Percentiles rank a stretch among this genome's conserved stretches.
Conservation (phyloP, 202 grass and related monocot genomes). For the Carex arenaria region DNA sequence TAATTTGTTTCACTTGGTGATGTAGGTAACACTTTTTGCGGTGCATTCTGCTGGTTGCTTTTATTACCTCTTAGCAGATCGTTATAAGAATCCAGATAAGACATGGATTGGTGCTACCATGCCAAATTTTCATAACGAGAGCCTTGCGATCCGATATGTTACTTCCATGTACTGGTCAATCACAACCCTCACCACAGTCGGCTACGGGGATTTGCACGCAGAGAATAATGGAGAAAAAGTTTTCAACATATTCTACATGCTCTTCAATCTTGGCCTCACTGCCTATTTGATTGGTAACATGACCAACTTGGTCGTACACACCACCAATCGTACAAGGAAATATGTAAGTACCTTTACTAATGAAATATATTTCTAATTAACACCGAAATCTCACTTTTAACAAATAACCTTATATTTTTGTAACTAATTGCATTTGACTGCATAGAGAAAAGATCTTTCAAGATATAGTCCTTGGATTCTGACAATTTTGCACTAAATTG, state of each 20-base stretch:
- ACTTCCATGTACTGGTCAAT: slow-evolving; percentile 98
- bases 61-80: slow-evolving; percentile 92
- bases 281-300: slow-evolving; percentile 99
- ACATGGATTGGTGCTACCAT: slow-evolving; percentile 91
- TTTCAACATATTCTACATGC: slow-evolving; percentile 95
- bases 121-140: slow-evolving; percentile 66
- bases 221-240: slow-evolving; percentile 91
- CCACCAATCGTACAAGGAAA: slow-evolving; percentile 86
- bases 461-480: background rate
- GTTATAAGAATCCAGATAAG: slow-evolving; percentile 44
- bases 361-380: background rate
- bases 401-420: slow-evolving; percentile 13
- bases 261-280: slow-evolving; percentile 96
- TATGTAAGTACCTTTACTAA: slow-evolving; percentile 52
- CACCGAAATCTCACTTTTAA: background rate
- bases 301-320: slow-evolving; percentile 97
- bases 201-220: slow-evolving; percentile 92
- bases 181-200: slow-evolving; percentile 95
- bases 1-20: slow-evolving; percentile 1
- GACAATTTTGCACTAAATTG: background rate
- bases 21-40: slow-evolving; percentile 92
- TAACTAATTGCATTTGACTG: background rate
- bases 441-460: background rate
- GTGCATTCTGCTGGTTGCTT: slow-evolving; percentile 94
- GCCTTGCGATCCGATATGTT: slow-evolving; percentile 72